Evolutionary conservation across 2,329 filamentous ascomycete species (phyloP), one percentile per base, ranked within the genome.

Genomic region (Eutypella sp.): DNA sequence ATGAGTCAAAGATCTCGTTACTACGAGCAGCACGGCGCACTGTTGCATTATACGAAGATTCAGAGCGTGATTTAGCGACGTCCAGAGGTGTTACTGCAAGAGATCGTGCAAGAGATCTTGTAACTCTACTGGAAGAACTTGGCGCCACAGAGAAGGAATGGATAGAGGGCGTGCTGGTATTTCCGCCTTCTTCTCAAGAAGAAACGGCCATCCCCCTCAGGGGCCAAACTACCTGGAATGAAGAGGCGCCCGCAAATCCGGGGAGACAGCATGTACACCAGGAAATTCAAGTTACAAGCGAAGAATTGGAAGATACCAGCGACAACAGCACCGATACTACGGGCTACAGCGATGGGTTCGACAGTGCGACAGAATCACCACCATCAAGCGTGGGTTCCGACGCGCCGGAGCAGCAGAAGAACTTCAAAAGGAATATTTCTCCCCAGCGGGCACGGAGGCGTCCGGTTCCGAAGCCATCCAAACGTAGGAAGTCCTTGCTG

Each of bases 111-210:
- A 33, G 38, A 36, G 33, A 33, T 20, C 19, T 47, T 4, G 52
- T 54, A 8, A 19, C 22, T 3, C 16, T 47, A 36, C 23, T 55
- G 8, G 22, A 47, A 39, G 33, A 49, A 13, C 23, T 19, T 18
- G 51, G 53, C 8, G 51, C 45, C 8, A 33, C 46, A 6, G 40
- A 45, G 19, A 20, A 47, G 27, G 42, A 46, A 46, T 42, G 43
- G 45, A 20, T 22, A n/a, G 11, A n/a, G 15, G 20, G 36, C 20
- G 20, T 39, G 6, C 23, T 39, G 20, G 15, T 39, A 23, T 2
- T 22, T 16, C 5, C 20, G 15, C 19, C 18, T n/a, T 9, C 19
- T 15, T 9, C 11, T 11, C 36, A 39, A 15, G 5, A n/a, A 15
- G 20, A n/a, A 7, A 39, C 20, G 9, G 13, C 22, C 18, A 22